Base-by-base conservation (phyloP, 352 stramenopile species). In the Phytophthora pistaciae region DNA sequence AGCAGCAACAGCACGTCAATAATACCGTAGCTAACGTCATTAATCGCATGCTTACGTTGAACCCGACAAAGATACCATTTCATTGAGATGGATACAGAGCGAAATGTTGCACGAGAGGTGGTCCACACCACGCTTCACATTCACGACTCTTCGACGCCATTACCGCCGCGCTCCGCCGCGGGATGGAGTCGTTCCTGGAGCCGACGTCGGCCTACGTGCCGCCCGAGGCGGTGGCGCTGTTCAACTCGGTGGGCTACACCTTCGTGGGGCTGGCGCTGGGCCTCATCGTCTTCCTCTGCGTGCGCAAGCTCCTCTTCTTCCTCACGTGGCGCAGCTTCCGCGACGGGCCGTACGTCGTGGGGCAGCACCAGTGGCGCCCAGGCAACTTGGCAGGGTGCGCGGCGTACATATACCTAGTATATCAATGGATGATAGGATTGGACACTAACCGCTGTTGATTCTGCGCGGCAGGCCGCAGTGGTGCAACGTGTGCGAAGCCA, bases 311-410 rank as follows among this genome's bases (percentile, higher is more conserved):
- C 48, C 78, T 94, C 58, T 92, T 93, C 72, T 94, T 88, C 75
- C 86, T 93, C 73, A 94, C 86, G 48, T 92, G 83, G 85, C 84
- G 80, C 68, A 90, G 84, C 74, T 95, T 95, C 75, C 84, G 84
- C 23, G 88, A 95, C 60, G 86, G 84, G 4, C 76, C 83, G 8
- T 95, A 95, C 72, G 78, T 83, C 23, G 50, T 94, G 29, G 88
- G 88, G 3, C 62, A 84, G 50, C 88, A 95, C 61, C 88, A 95
- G 66, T 95, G 88, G 88, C 82, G 88, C 10, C 85, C 85, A 1
- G 87, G 84, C 5, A 93, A 93, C 56, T 78, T 93, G 23, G 84
- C 88, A 1, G 88, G 87, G 84, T 92, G 54, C 33, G 79, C n/a
- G 8, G 16, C 25, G 16, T 27, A 36, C 36, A 25, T 42, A 33